phyloP scores from a whole-genome alignment of 768 basidiomycete genomes.

The Trametes meyenii region DNA sequence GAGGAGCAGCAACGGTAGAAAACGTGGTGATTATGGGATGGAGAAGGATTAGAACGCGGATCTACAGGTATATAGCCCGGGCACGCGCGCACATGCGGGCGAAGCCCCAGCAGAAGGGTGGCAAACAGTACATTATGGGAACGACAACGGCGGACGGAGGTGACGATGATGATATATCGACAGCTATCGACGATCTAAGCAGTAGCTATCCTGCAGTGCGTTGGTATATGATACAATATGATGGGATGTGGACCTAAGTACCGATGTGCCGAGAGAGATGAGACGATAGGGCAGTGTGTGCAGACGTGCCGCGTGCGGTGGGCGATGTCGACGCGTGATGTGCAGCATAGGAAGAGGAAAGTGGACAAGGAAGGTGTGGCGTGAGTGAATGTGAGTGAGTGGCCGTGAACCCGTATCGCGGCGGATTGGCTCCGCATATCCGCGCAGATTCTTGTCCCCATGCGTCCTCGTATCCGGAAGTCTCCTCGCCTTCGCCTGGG shows the following conservation, averaged over 20 bases:
- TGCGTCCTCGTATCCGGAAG: conserved; percentile 11
- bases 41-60: neutral
- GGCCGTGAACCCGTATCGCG: neutral
- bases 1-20: neutral
- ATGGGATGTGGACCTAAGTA: neutral
- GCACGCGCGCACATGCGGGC: neutral
- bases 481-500: neutral
- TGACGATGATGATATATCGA: conserved; percentile 6
- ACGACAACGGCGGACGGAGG: neutral
- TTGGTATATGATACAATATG: neutral
- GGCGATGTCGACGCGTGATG: neutral
- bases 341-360: neutral
- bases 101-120: neutral
- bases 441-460: neutral
- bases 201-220: conserved; percentile 4
- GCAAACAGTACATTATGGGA: conserved; percentile 6
- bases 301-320: neutral
- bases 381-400: neutral
- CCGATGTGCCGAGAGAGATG: neutral
- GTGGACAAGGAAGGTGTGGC: neutral
- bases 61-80: conserved; percentile 7
- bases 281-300: neutral
- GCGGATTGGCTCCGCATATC: neutral
- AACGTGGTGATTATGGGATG: conserved; percentile 4
- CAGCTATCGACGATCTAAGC: conserved; percentile 17